Conservation (phyloP, 164 flowering plant genomes). For the Warburgia ugandensis region DNA sequence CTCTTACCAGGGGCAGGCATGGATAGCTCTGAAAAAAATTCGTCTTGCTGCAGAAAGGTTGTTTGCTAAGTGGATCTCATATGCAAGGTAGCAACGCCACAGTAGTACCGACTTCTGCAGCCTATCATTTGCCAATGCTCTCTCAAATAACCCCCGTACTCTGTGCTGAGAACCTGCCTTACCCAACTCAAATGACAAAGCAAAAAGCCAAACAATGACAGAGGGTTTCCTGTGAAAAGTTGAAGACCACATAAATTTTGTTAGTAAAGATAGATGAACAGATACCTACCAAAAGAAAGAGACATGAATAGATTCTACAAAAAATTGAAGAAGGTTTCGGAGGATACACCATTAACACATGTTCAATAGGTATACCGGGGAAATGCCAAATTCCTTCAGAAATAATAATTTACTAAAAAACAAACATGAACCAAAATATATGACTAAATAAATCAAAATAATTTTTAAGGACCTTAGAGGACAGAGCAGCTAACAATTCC, state of each 20-base stretch:
- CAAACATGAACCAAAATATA: too few species aligned
- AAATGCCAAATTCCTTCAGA: too few species aligned
- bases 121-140: constrained; percentile 56
- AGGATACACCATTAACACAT: not conserved
- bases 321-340: too few species aligned
- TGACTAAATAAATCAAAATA: too few species aligned
- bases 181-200: constrained; percentile 61
- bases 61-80: constrained; percentile 42
- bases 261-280: too few species aligned
- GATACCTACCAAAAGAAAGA: too few species aligned
- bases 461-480: too few species aligned
- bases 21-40: constrained; percentile 81
- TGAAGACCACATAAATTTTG: constrained; percentile 4
- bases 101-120: constrained; percentile 55
- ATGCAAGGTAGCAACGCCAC: constrained; percentile 81
- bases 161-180: constrained; percentile 60
- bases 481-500: too few species aligned
- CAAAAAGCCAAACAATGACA: constrained; percentile 53
- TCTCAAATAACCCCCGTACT: constrained; percentile 79
- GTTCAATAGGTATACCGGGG: too few species aligned
- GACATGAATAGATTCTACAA: too few species aligned
- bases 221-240: constrained; percentile 65
- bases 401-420: too few species aligned
- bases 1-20: constrained; percentile 92
- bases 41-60: constrained; percentile 66